phyloP scores from a whole-genome alignment of 1,139 yeast genomes.

The Pneumocystis carinii region DNA sequence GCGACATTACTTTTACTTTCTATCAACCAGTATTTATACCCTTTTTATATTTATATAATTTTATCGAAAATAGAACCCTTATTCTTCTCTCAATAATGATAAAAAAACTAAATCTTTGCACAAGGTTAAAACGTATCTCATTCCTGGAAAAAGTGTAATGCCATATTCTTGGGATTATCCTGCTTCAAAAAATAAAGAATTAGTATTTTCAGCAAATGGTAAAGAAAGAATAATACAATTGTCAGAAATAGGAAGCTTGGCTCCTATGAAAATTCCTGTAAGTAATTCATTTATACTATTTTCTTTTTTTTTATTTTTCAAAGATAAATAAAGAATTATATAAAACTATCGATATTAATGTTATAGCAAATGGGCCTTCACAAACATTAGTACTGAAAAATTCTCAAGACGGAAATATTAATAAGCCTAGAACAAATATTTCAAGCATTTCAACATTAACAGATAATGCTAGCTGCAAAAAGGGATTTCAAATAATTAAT shows the following conservation, averaged over 20 bases:
- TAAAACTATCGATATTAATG: conserved; percentile 64
- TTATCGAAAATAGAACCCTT: conserved; percentile 10
- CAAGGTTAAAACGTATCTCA: conserved; percentile 32
- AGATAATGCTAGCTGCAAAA: conserved; percentile 19
- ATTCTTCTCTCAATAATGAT: conserved; percentile 9
- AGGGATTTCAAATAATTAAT: conserved; percentile 14
- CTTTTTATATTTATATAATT: background rate
- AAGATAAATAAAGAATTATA: conserved; percentile 16
- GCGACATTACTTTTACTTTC: conserved; percentile 66
- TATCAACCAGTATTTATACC: conserved; percentile 41
- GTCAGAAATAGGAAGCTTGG: conserved; percentile 82
- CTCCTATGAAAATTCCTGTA: conserved; percentile 50
- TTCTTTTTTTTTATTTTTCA: background rate
- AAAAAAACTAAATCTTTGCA: conserved; percentile 5
- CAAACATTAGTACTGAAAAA: conserved; percentile 75
- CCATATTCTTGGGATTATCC: conserved; percentile 98
- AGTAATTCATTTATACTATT: background rate
- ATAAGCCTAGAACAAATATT: conserved; percentile 38
- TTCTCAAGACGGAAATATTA: conserved; percentile 32
- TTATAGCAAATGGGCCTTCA: conserved; percentile 91
- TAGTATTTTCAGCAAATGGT: conserved; percentile 53
- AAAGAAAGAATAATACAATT: conserved; percentile 66
- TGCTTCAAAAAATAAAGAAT: conserved; percentile 69
- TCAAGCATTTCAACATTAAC: conserved; percentile 25
- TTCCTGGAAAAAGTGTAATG: conserved; percentile 89